phyloP scores from a whole-genome alignment of 345 rosid genomes.

The Arabis hirsuta region DNA sequence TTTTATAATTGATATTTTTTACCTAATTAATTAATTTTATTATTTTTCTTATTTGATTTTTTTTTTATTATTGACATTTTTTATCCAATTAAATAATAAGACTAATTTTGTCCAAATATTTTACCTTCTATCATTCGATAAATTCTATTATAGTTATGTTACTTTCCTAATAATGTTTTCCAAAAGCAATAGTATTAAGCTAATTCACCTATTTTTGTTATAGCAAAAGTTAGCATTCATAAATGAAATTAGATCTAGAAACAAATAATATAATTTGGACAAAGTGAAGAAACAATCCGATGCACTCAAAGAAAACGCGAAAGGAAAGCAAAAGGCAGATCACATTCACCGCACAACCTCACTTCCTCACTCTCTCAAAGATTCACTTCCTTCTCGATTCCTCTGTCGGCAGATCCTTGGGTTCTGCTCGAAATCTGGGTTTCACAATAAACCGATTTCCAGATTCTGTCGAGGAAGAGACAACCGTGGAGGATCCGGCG shows the following conservation, averaged over 20 bases:
- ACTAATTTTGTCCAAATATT: too few relatives aligned
- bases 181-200: too few relatives aligned
- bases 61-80: too few relatives aligned
- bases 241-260: constrained; percentile 6
- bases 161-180: too few relatives aligned
- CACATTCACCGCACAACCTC: constrained; percentile 12
- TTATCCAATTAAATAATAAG: too few relatives aligned
- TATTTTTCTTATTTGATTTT: too few relatives aligned
- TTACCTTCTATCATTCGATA: too few relatives aligned
- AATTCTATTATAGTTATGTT: too few relatives aligned
- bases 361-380: constrained; percentile 16
- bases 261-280: constrained; percentile 5
- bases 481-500: constrained; percentile 41
- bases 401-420: constrained; percentile 24
- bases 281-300: constrained; percentile 26
- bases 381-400: background rate
- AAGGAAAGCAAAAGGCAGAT: constrained; percentile 21
- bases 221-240: background rate
- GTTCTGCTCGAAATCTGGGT: constrained; percentile 12
- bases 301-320: constrained; percentile 10
- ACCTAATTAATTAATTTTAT: too few relatives aligned
- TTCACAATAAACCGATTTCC: constrained; percentile 34
- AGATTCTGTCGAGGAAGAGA: background rate
- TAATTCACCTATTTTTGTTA: too few relatives aligned
- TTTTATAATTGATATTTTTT: too few relatives aligned